Percentiles rank a stretch among this genome's conserved stretches.
phyloP scores from a whole-genome alignment of 768 basidiomycete genomes.

The Tulasnella sp. region DNA sequence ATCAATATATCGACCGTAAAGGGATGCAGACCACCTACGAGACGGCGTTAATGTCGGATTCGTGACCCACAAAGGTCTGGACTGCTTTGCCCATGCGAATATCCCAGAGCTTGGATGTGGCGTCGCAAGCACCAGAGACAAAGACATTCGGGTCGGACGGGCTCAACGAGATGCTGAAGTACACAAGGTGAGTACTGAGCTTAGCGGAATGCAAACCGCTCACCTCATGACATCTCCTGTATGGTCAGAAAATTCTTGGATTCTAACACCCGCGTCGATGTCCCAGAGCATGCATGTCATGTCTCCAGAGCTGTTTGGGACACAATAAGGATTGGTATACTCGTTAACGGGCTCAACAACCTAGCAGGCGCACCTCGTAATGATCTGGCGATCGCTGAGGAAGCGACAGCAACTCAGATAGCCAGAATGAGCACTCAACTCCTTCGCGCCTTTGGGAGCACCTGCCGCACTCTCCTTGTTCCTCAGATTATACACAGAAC shows the following conservation, averaged over 20 bases:
- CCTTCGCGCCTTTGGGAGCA: conserved; percentile 85
- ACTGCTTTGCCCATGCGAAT: conserved; percentile 96
- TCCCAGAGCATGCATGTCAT: conserved; percentile 99
- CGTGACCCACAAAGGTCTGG: conserved; percentile 98
- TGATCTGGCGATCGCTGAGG: conserved; percentile 98
- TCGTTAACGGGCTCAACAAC: not conserved
- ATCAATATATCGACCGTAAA: conserved; percentile 8
- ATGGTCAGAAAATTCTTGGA: conserved; percentile 99
- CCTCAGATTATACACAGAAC: conserved; percentile 95
- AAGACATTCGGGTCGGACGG: conserved; percentile 88
- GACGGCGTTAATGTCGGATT: conserved; percentile 99
- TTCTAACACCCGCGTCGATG: conserved; percentile 94
- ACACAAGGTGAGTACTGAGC: conserved; percentile 35
- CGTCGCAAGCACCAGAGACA: conserved; percentile 99
- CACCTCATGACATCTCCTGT: conserved; percentile 99
- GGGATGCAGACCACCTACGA: conserved; percentile 63
- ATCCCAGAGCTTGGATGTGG: conserved; percentile 98
- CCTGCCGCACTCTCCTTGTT: conserved; percentile 63
- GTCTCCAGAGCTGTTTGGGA: conserved; percentile 70
- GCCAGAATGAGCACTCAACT: conserved; percentile 95
- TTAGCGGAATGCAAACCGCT: conserved; percentile 38
- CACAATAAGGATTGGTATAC: not conserved
- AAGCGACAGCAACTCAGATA: conserved; percentile 99
- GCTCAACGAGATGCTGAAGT: conserved; percentile 81
- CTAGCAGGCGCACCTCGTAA: conserved; percentile 57